Evolutionary conservation across 2,329 filamentous ascomycete genomes (phyloP).

Genomic region (Ramularia collo-cygni): DNA sequence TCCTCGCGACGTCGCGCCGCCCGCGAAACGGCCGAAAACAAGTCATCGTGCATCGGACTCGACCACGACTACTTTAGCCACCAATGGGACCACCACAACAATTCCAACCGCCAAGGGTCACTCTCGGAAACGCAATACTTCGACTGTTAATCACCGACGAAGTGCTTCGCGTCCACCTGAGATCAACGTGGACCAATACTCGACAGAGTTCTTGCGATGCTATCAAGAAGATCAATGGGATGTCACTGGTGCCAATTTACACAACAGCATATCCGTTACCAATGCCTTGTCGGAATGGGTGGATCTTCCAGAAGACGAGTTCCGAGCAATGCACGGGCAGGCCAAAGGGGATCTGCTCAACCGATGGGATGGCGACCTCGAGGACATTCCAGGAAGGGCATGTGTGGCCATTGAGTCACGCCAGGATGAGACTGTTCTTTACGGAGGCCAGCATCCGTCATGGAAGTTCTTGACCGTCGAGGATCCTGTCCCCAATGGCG

Average conservation of each 20-base stretch:
- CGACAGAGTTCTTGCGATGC: constrained; percentile 62
- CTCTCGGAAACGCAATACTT: constrained; percentile 55
- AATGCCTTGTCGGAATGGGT: constrained; percentile 74
- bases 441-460: constrained; percentile 53
- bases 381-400: constrained; percentile 48
- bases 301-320: constrained; percentile 56
- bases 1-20: constrained; percentile 48
- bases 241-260: constrained; percentile 65
- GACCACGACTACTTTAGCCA: constrained; percentile 45
- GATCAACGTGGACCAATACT: constrained; percentile 26
- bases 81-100: constrained; percentile 46
- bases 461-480: constrained; percentile 63
- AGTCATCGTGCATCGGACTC: constrained; percentile 74
- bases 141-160: constrained; percentile 52
- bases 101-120: constrained; percentile 57
- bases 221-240: constrained; percentile 41
- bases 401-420: constrained; percentile 47
- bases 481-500: constrained; percentile 43
- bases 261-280: constrained; percentile 67
- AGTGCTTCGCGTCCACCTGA: constrained; percentile 71
- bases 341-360: constrained; percentile 64
- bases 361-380: constrained; percentile 47
- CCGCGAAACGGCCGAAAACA: constrained; percentile 74
- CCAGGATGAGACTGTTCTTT: constrained; percentile 42
- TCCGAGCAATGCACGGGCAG: constrained; percentile 36